Conservation (phyloP, 2,329 filamentous ascomycete species). For the Talaromyces amestolkiae region DNA sequence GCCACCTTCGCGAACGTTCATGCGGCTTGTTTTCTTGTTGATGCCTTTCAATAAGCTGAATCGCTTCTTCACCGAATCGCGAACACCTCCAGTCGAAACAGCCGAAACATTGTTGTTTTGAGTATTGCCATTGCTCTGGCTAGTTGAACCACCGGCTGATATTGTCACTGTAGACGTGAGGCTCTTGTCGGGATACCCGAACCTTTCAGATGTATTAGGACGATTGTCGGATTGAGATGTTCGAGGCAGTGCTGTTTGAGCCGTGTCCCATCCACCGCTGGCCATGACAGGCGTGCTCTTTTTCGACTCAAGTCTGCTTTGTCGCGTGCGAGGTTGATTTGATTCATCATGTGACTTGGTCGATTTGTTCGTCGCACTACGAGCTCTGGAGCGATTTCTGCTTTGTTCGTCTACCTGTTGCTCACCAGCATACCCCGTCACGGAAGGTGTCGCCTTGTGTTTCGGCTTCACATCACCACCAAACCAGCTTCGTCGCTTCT, state of each 20-base stretch:
- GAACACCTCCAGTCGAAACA: conserved; percentile 34
- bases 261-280: conserved; percentile 27
- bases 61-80: conserved; percentile 70
- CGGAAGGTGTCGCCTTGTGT: conserved; percentile 22
- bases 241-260: conserved; percentile 35
- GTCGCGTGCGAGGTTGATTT: conserved; percentile 20
- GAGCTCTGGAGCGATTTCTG: conserved; percentile 23
- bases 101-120: background rate
- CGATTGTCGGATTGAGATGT: conserved; percentile 34
- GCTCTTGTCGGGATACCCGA: conserved; percentile 19
- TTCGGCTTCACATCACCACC: conserved; percentile 34
- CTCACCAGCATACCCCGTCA: background rate
- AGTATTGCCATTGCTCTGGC: conserved; percentile 34
- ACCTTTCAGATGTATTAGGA: conserved; percentile 34
- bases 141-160: conserved; percentile 23
- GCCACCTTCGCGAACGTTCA: conserved; percentile 40
- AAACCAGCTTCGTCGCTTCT: conserved; percentile 44
- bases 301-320: conserved; percentile 19
- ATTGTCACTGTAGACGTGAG: conserved; percentile 10
- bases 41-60: conserved; percentile 71
- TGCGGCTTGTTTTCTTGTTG: conserved; percentile 65
- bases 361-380: conserved; percentile 20
- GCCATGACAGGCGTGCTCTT: conserved; percentile 18
- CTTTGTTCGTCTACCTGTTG: conserved; percentile 20
- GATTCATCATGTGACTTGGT: conserved; percentile 11